A percentile compares a stretch with the other conserved stretches of the same genome.
Conservation (phyloP, 345 rosid species). For the Eucalyptus regnans region DNA sequence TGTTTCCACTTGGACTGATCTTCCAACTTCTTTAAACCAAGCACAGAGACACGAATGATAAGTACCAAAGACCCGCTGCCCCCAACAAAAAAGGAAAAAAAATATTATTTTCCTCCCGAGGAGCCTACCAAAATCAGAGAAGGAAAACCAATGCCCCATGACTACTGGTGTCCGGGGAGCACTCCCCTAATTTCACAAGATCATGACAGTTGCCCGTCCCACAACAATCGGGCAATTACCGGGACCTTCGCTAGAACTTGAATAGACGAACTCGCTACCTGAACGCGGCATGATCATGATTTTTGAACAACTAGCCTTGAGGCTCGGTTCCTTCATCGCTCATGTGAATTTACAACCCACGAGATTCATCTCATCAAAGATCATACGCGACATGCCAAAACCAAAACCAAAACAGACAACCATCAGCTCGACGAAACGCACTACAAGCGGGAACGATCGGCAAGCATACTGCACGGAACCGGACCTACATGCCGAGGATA, state of each 20-base stretch:
- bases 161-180: neutral
- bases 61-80: neutral
- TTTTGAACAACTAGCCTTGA: neutral
- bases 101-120: neutral
- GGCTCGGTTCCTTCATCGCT: neutral
- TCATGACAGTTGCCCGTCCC: neutral
- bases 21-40: neutral
- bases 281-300: neutral
- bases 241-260: neutral
- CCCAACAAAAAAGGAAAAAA: neutral
- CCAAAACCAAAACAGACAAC: neutral
- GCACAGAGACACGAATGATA: neutral
- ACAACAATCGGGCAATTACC: neutral
- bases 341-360: neutral
- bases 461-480: neutral
- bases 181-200: neutral
- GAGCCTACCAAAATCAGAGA: neutral
- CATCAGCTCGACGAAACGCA: neutral
- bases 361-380: neutral
- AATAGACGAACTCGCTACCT: neutral
- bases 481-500: neutral
- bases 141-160: neutral
- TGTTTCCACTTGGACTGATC: neutral
- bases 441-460: neutral
- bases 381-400: neutral